phyloP scores from a whole-genome alignment of 768 basidiomycete genomes.

The Lactifluus piperatus region DNA sequence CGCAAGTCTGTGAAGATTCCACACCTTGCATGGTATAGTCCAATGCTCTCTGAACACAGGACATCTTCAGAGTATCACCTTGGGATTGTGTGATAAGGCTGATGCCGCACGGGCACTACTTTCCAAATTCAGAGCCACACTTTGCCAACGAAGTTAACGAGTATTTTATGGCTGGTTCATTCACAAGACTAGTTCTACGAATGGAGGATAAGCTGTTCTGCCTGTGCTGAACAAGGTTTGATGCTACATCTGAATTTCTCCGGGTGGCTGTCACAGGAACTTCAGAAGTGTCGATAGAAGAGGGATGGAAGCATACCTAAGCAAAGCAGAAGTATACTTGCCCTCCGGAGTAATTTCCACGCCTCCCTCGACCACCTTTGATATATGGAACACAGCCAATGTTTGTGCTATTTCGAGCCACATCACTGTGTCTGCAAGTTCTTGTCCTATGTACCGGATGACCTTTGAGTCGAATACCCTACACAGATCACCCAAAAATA shows the following conservation, averaged over 20 bases:
- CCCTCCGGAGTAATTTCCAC: constrained; percentile 1
- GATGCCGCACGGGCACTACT: too few species aligned
- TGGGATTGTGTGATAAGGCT: too few species aligned
- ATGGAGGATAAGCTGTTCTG: constrained; percentile 3
- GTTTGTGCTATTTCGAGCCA: constrained; percentile 7
- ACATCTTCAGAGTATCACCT: too few species aligned
- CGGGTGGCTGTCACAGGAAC: neutral
- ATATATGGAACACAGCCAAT: constrained; percentile 10
- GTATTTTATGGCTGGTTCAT: too few species aligned
- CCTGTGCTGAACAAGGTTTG: neutral
- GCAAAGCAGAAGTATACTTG: neutral
- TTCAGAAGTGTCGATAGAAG: neutral
- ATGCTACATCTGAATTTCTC: neutral
- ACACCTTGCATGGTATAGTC: too few species aligned
- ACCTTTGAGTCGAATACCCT: too few species aligned
- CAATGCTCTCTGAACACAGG: too few species aligned
- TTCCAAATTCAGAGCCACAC: too few species aligned
- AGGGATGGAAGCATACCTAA: constrained; percentile 1
- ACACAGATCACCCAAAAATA: neutral
- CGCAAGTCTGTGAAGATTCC: too few species aligned
- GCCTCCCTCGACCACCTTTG: constrained; percentile 5
- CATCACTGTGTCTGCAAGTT: constrained; percentile 8
- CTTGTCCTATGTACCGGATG: neutral
- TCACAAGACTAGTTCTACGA: neutral
- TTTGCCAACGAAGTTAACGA: too few species aligned